phyloP scores from a whole-genome alignment of 2,329 filamentous ascomycete genomes.

The Arthroderma sp. region DNA sequence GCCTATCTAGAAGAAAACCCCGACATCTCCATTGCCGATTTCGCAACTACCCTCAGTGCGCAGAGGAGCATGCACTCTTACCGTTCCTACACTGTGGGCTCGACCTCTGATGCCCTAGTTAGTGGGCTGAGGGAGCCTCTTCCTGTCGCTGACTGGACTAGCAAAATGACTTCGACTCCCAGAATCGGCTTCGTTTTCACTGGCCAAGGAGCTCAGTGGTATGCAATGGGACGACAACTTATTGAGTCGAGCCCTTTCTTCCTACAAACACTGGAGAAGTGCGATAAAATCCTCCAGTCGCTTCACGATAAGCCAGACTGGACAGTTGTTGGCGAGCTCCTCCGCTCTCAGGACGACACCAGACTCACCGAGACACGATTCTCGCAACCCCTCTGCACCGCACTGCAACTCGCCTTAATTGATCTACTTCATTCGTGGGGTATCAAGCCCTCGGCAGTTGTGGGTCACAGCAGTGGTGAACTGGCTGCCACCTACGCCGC shows the following conservation, averaged over 20 bases:
- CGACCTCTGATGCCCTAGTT: conserved; percentile 1
- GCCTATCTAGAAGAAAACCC: conserved; percentile 2
- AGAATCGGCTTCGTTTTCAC: conserved; percentile 23
- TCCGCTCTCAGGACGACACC: conserved; percentile 2
- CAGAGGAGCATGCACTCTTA: conserved; percentile 3
- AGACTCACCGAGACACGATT: conserved; percentile 3
- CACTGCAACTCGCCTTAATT: conserved; percentile 24
- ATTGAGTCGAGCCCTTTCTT: conserved; percentile 3
- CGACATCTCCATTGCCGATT: conserved; percentile 4
- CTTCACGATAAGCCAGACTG: conserved; percentile 3
- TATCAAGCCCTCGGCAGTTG: conserved; percentile 15
- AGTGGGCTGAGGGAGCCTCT: conserved; percentile 9
- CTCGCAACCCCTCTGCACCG: conserved; percentile 6
- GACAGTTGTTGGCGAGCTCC: conserved; percentile 2
- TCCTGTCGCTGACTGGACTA: conserved; percentile 16
- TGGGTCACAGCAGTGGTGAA: conserved; percentile 28
- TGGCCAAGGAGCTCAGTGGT: conserved; percentile 27
- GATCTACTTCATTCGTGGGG: conserved; percentile 21
- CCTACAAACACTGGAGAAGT: conserved; percentile 2
- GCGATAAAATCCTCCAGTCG: conserved; percentile 1
- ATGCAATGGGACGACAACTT: conserved; percentile 23
- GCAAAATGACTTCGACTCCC: conserved; percentile 9
- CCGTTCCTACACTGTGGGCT: conserved; percentile 1
- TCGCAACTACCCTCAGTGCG: conserved; percentile 1
- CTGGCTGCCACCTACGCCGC: conserved; percentile 26